These are phyloP conservation scores for Ilex aquifolium DNA, from an alignment of 257 asterid species.

Conservation along the genomic window DNA sequence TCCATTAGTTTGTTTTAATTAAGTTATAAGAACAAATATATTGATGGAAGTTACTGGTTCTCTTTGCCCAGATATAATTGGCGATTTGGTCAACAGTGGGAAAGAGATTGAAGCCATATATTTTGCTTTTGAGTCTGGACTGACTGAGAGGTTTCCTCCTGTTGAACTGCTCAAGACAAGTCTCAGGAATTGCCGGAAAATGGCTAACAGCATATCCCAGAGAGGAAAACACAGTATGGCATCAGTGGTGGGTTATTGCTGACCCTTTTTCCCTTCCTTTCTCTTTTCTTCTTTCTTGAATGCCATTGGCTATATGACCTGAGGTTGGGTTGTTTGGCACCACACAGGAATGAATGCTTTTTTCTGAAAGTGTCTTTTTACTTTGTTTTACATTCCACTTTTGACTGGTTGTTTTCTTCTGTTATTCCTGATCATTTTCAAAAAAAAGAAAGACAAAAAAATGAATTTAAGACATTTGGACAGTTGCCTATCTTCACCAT, in stretches of 20 bases:
- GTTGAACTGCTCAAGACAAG: constrained; percentile 18
- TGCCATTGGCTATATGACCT: background rate
- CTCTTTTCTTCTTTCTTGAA: background rate
- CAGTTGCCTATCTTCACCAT: too few species aligned
- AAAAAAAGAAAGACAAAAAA: too few species aligned
- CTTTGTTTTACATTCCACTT: background rate
- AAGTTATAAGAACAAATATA: background rate
- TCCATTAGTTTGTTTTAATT: background rate
- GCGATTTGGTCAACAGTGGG: constrained; percentile 21
- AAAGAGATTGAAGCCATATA: constrained; percentile 25
- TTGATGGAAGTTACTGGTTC: background rate
- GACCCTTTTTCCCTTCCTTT: background rate
- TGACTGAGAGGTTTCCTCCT: constrained; percentile 18
- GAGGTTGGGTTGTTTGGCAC: background rate
- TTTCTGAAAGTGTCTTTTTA: background rate
- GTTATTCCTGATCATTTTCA: background rate
- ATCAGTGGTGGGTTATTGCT: constrained; percentile 20
- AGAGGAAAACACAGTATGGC: constrained; percentile 16
- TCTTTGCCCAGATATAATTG: constrained; percentile 20
- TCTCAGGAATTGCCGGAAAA: constrained; percentile 20
- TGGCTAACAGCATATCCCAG: constrained; percentile 16
- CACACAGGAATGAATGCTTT: background rate
- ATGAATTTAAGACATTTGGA: too few species aligned
- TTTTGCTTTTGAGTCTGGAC: constrained; percentile 21
- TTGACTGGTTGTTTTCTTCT: background rate